Evolutionary conservation across 192 early-diverging fungal species (phyloP), one percentile per base, ranked within the genome.

Genomic region (Chytriomyces sp.): DNA sequence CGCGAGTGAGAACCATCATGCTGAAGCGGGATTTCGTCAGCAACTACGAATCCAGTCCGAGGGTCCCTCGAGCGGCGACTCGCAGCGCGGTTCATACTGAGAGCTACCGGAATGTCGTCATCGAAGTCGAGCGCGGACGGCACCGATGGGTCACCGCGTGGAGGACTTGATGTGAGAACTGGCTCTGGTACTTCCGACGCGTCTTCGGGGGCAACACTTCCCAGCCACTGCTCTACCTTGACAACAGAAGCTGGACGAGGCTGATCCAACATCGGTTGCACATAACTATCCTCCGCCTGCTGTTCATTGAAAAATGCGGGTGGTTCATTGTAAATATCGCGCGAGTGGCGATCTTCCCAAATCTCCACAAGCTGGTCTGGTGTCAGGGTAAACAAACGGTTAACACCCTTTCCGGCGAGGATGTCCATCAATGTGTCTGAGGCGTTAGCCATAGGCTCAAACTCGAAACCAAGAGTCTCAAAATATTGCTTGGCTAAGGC

Each of bases 381-480:
- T 3, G 74, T 40, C 54, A 81, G 33, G 1, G 64, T 56, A 52
- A 39, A 44, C 39, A 38, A 37, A 4, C 44, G 33, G 54, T 76
- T 74, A 26, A 67, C 63, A 22, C 76, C 74, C 39, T 75, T 76
- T 8, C 76, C 83, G 49, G 70, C 62, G n/a, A 83, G 59, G 57
- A 83, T 83, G 55, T 85, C 84, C 81, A 85, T 85, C 14, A 82
- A 54, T 22, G 80, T 57, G 67, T 85, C 84, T 19, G 81, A 77
- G 17, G 70, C 70, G 64, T 85, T 85, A 22, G 71, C 73, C 33
- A 59, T 64, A 0, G 61, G 56, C 25, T 57, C 63, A 62, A 80
- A 79, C 40, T 77, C 69, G 53, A 77, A 80, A 7, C 78, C 78
- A 25, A 82, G 57, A 1, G 53, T 69, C 39, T 78, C 75, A 68